A percentile compares a stretch with the other conserved stretches of the same genome.
phyloP scores from a whole-genome alignment of 352 stramenopile species.

The Phytophthora foliorum region DNA sequence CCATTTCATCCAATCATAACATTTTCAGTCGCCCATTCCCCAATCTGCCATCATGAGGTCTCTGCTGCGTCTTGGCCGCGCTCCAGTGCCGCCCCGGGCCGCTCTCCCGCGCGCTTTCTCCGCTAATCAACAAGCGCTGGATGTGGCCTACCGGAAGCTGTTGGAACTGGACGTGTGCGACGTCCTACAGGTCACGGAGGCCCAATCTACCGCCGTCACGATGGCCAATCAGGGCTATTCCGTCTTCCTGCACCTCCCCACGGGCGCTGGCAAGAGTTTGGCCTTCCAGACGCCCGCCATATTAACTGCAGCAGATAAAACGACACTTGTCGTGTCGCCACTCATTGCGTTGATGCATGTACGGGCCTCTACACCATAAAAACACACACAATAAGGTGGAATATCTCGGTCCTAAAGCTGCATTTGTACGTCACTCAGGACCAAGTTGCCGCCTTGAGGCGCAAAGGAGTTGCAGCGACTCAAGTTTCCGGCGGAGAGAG shows the following conservation, averaged over 20 bases:
- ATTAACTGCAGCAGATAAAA: slow-evolving; percentile 38
- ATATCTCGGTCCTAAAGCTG: slow-evolving; percentile 4
- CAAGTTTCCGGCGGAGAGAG: slow-evolving; percentile 53
- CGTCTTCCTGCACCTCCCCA: slow-evolving; percentile 82
- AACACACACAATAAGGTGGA: slow-evolving; percentile 1
- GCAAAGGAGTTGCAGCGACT: slow-evolving; percentile 61
- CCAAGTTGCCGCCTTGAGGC: slow-evolving; percentile 71
- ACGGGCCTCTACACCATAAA: slow-evolving; percentile 13
- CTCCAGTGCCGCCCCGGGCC: neutral
- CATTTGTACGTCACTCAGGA: slow-evolving; percentile 44
- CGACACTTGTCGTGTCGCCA: slow-evolving; percentile 79
- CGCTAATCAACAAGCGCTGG: slow-evolving; percentile 10
- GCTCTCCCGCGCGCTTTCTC: slow-evolving; percentile 12
- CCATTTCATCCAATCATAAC: slow-evolving; percentile 24
- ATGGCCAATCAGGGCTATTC: slow-evolving; percentile 61
- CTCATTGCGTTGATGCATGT: slow-evolving; percentile 84
- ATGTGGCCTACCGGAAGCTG: slow-evolving; percentile 49
- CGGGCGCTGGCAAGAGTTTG: slow-evolving; percentile 83
- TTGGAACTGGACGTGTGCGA: slow-evolving; percentile 39
- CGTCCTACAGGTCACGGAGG: slow-evolving; percentile 42
- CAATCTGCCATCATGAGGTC: slow-evolving; percentile 19
- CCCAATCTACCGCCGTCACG: slow-evolving; percentile 55
- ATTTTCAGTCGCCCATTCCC: neutral
- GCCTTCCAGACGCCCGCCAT: slow-evolving; percentile 82
- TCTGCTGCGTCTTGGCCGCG: slow-evolving; percentile 10